phyloP scores from a whole-genome alignment of 352 stramenopile genomes.

The Pythium rhizo-oryzae region DNA sequence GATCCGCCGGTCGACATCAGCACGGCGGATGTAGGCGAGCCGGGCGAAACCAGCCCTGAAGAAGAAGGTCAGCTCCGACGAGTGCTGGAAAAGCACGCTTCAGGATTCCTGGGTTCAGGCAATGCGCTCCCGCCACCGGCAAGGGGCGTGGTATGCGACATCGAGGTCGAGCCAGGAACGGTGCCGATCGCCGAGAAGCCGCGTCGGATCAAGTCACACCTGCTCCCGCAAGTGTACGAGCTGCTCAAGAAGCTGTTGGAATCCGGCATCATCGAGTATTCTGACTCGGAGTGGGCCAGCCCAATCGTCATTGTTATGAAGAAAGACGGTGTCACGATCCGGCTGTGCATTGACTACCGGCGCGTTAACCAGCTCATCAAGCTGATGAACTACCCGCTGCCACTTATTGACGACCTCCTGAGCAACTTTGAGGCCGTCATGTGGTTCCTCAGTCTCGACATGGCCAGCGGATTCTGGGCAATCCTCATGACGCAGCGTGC shows the following conservation, averaged over 20 bases:
- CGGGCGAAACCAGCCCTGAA: neutral
- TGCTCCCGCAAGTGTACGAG: neutral
- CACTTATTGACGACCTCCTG: constrained; percentile 16
- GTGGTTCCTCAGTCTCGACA: constrained; percentile 13
- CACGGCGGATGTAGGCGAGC: neutral
- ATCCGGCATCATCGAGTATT: constrained; percentile 13
- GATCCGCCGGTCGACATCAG: neutral
- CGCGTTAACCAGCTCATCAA: constrained; percentile 11
- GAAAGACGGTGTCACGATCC: constrained; percentile 20
- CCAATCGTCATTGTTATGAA: constrained; percentile 28
- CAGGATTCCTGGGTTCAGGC: constrained; percentile 13
- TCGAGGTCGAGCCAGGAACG: constrained; percentile 10
- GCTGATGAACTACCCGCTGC: constrained; percentile 21
- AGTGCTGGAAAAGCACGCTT: neutral
- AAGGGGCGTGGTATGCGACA: constrained; percentile 14
- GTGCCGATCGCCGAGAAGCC: constrained; percentile 10
- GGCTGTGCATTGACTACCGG: constrained; percentile 22
- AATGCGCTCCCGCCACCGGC: constrained; percentile 20
- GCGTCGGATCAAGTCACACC: neutral
- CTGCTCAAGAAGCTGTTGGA: constrained; percentile 10
- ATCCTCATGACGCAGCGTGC: constrained; percentile 18
- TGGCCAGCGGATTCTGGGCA: constrained; percentile 19
- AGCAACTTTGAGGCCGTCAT: constrained; percentile 9
- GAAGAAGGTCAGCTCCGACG: neutral
- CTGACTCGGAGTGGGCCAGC: constrained; percentile 15